Evolutionary conservation across 257 asterid species (phyloP), one percentile per base, ranked within the genome.

Genomic region (Ophiorrhiza pumila): DNA sequence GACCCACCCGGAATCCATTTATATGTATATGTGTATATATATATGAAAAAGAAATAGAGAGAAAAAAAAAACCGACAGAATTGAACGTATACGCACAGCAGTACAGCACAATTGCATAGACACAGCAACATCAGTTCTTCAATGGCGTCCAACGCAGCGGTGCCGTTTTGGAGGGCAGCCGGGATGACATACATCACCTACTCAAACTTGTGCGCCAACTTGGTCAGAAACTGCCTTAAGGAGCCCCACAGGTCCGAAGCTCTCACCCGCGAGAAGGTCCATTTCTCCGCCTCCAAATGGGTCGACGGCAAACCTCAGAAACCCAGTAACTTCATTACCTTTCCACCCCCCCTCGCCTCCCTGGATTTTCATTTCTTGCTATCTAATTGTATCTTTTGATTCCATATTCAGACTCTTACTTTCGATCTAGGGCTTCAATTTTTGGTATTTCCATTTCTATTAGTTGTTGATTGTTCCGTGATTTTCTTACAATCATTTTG

Each of bases 101-200:
- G n/a, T n/a, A n/a, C n/a, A n/a, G n/a, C n/a, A n/a, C n/a, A n/a
- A n/a, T n/a, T n/a, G n/a, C n/a, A n/a, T n/a, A n/a, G n/a, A n/a
- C n/a, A n/a, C n/a, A n/a, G n/a, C n/a, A n/a, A n/a, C n/a, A n/a
- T 37, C 42, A 6, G 7, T 37, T 7, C 3, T 39, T 39, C n/a
- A 23, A 83, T 80, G 82, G 82, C 82, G 63, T 80, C 87, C 78
- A 82, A 67, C 65, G 82, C 82, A 56, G 86, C 83, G 49, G 82
- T 67, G 11, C 84, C 84, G 62, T 93, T 93, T 46, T 89, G 97
- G 98, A 91, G 97, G 74, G 39, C 90, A 66, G 97, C 97, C 13
- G 97, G 97, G 4, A 91, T 91, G 97, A 90, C 98, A 2, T 94
- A 94, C 88, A 84, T 91, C 72, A 90, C 96, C 17, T 90, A 94